Evolutionary conservation across 495 filamentous ascomycete genomes (phyloP).

Genomic region (Penicillium desertorum): DNA sequence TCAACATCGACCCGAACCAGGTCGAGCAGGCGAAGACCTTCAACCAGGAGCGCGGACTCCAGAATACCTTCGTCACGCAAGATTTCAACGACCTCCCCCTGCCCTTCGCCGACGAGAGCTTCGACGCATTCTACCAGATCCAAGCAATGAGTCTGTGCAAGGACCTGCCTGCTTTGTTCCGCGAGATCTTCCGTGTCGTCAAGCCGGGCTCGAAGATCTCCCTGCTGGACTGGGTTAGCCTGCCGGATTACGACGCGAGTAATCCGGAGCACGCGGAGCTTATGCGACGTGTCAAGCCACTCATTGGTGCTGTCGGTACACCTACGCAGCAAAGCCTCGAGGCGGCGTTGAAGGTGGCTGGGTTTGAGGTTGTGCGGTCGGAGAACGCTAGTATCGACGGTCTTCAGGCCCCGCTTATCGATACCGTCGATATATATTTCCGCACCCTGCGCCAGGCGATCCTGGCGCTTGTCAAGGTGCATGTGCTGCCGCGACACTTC

Average conservation of each 20-base stretch:
- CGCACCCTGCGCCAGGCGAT: conserved; percentile 55
- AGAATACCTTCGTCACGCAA: conserved; percentile 54
- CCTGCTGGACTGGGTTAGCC: conserved; percentile 59
- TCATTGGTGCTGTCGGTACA: conserved; percentile 63
- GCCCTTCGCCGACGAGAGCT: conserved; percentile 54
- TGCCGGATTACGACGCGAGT: conserved; percentile 54
- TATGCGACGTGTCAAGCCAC: conserved; percentile 61
- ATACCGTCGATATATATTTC: conserved; percentile 61
- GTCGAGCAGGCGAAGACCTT: conserved; percentile 55
- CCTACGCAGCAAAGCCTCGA: conserved; percentile 56
- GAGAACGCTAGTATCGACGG: conserved; percentile 60
- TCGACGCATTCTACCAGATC: conserved; percentile 66
- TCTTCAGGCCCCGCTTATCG: conserved; percentile 59
- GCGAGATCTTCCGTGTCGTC: conserved; percentile 55
- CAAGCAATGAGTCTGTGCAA: conserved; percentile 62
- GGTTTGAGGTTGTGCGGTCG: conserved; percentile 53
- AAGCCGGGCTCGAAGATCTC: conserved; percentile 59
- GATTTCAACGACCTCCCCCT: conserved; percentile 61
- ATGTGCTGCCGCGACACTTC: conserved; percentile 57
- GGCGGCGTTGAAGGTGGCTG: conserved; percentile 50
- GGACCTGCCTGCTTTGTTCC: conserved; percentile 51
- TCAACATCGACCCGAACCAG: conserved; percentile 65
- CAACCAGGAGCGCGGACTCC: conserved; percentile 48
- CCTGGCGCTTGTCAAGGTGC: conserved; percentile 52
- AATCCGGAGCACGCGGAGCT: conserved; percentile 55